Conservation (phyloP, 2,329 filamentous ascomycete genomes). For the Aspergillus fischeri region DNA sequence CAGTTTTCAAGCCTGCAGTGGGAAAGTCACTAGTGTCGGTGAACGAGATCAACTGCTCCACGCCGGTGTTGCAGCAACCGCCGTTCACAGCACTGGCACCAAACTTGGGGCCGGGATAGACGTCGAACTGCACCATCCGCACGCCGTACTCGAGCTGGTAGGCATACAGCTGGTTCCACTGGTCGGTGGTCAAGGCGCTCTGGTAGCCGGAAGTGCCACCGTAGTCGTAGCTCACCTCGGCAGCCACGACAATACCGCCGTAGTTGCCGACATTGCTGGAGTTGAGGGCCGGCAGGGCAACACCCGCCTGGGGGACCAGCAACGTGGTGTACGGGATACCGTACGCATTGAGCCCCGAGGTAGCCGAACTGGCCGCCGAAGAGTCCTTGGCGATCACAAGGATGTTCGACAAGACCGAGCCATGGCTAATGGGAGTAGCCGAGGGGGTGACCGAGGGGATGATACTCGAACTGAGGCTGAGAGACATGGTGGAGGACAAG, state of each 20-base stretch:
- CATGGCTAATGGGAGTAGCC: slow-evolving; percentile 15
- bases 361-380: slow-evolving; percentile 46
- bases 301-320: slow-evolving; percentile 51
- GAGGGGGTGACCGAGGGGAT: slow-evolving; percentile 14
- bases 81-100: slow-evolving; percentile 39
- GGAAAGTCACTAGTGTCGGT: slow-evolving; percentile 53
- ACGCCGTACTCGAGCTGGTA: slow-evolving; percentile 58
- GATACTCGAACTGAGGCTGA: slow-evolving; percentile 13
- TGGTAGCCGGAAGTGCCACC: slow-evolving; percentile 38
- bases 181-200: slow-evolving; percentile 53
- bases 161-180: slow-evolving; percentile 54
- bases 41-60: slow-evolving; percentile 52
- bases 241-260: slow-evolving; percentile 55
- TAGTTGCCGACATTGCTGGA: slow-evolving; percentile 51
- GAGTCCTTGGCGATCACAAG: slow-evolving; percentile 54
- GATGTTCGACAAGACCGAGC: slow-evolving; percentile 42
- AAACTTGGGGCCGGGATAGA: slow-evolving; percentile 51
- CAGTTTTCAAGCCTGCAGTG: slow-evolving; percentile 51
- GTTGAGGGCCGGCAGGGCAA: slow-evolving; percentile 51
- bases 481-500: slow-evolving; percentile 20
- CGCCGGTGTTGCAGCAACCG: slow-evolving; percentile 47
- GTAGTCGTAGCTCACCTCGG: slow-evolving; percentile 54
- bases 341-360: slow-evolving; percentile 56
- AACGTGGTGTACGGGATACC: slow-evolving; percentile 57
- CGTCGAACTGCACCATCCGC: slow-evolving; percentile 58